Base-by-base conservation (phyloP, 345 rosid genomes). In the Rhodamnia argentea region DNA sequence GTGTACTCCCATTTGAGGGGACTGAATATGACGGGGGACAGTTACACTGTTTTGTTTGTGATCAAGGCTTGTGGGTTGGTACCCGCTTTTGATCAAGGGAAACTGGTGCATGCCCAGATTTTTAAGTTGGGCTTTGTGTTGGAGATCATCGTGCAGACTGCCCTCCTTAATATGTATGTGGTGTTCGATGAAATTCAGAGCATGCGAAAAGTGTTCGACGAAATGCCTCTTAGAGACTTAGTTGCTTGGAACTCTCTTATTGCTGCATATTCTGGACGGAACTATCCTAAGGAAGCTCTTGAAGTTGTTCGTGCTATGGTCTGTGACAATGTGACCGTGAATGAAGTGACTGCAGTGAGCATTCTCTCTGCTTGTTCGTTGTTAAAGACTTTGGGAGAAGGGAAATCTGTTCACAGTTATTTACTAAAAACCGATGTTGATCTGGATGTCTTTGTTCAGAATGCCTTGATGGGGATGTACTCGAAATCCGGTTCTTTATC, bases 1-100 rank as follows among this genome's bases (percentile, higher is more conserved):
- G 83, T 89, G 57, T 93, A 89, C 20, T 88, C 89, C 42, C 84
- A 83, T 52, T 58, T 91, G 91, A 90, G 88, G 82, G 84, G 83
- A 59, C 86, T 57, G 40, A 88, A 90, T 24, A 84, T 88, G 85
- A 29, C 54, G 62, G 89, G 87, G 16, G 90, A 89, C 84, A 82
- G 87, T 75, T 87, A 82, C 74, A 91, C 90, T 2, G 83, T 92
- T 64, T 76, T 89, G 83, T 85, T 84, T 62, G 92, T 85, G 85
- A 85, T 90, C 52, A 92, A 91, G 90, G 90, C 92, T 42, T 90
- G 93, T 52, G 83, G 85, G 58, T 85, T 87, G 56, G 74, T 91
- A 52, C 85, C 87, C 74, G 83, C 54, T 10, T 82, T 89, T 64
- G 42, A 81, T 32, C 32, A 52, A 15, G 91, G 90, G 56, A 87